These are phyloP conservation scores for Saturnispora serradocipensis DNA, from an alignment of 805 yeast genomes.

Conservation along the genomic window DNA sequence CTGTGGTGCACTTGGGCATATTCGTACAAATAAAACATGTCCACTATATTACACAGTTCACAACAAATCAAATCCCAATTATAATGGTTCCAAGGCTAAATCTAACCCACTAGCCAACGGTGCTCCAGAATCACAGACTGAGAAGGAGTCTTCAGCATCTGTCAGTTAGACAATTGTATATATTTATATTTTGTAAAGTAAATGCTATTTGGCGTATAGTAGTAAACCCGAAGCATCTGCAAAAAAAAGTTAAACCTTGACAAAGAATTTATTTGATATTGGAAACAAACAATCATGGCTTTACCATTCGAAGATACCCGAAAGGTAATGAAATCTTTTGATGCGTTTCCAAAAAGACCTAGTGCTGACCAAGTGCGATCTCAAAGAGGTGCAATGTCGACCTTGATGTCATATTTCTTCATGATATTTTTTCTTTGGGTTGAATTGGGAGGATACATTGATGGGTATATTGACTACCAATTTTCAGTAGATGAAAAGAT, in stretches of 20 bases:
- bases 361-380: conserved; percentile 67
- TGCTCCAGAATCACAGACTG: not conserved
- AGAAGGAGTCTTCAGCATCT: not conserved
- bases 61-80: conserved; percentile 29
- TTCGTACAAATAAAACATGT: conserved; percentile 83
- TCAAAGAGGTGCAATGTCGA: conserved; percentile 65
- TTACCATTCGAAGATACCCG: conserved; percentile 3
- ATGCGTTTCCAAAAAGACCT: conserved; percentile 69
- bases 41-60: conserved; percentile 61
- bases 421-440: conserved; percentile 69
- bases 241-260: not conserved
- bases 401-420: conserved; percentile 52
- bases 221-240: not conserved
- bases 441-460: conserved; percentile 75
- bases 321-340: conserved; percentile 40
- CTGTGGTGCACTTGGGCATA: conserved; percentile 94
- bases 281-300: not conserved
- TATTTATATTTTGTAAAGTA: not conserved
- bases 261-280: not conserved
- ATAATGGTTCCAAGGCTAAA: conserved; percentile 20
- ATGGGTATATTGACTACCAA: conserved; percentile 71
- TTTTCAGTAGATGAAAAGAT: conserved; percentile 63
- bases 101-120: conserved; percentile 2
- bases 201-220: not conserved
- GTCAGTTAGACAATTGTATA: not conserved